phyloP scores from a whole-genome alignment of 1,284 basidiomycete genomes.

The Rhodotorula sp. region DNA sequence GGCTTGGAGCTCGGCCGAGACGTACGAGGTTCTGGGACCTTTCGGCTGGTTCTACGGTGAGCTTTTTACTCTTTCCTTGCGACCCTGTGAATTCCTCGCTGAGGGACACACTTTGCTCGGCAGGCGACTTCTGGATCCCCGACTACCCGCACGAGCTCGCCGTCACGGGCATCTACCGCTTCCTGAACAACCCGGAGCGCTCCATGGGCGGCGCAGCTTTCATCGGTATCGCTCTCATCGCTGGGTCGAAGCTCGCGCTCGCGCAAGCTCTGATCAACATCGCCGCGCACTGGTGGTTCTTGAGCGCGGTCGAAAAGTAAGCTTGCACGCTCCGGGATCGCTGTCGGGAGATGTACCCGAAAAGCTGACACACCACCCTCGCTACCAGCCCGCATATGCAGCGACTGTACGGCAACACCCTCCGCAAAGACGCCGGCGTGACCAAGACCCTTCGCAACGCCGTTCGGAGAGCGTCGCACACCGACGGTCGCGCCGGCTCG shows the following conservation, averaged over 20 bases:
- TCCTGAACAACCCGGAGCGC: slow-evolving; percentile 89
- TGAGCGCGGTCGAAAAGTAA: slow-evolving; percentile 64
- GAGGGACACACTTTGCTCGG: slow-evolving; percentile 18
- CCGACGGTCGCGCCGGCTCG: not conserved
- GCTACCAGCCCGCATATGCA: slow-evolving; percentile 85
- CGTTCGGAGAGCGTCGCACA: slow-evolving; percentile 40
- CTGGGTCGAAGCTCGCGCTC: slow-evolving; percentile 81
- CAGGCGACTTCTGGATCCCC: slow-evolving; percentile 86
- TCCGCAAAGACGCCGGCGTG: slow-evolving; percentile 92
- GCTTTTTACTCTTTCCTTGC: not conserved
- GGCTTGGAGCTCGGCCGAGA: slow-evolving; percentile 84
- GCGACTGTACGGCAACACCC: slow-evolving; percentile 85
- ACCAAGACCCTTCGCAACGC: slow-evolving; percentile 94
- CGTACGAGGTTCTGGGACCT: slow-evolving; percentile 86
- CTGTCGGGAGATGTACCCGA: slow-evolving; percentile 59
- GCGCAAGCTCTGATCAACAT: slow-evolving; percentile 79
- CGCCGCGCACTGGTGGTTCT: slow-evolving; percentile 55
- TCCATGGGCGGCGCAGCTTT: slow-evolving; percentile 93
- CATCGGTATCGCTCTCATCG: slow-evolving; percentile 87
- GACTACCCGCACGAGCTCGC: slow-evolving; percentile 81
- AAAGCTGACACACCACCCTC: slow-evolving; percentile 59
- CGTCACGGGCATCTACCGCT: slow-evolving; percentile 82
- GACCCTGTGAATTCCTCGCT: not conserved
- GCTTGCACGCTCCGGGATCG: slow-evolving; percentile 63
- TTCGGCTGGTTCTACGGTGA: slow-evolving; percentile 93